A percentile compares a stretch with the other conserved stretches of the same genome.
phyloP scores from a whole-genome alignment of 108 stramenopile genomes.

The Pseudonitzschia multistriata region DNA sequence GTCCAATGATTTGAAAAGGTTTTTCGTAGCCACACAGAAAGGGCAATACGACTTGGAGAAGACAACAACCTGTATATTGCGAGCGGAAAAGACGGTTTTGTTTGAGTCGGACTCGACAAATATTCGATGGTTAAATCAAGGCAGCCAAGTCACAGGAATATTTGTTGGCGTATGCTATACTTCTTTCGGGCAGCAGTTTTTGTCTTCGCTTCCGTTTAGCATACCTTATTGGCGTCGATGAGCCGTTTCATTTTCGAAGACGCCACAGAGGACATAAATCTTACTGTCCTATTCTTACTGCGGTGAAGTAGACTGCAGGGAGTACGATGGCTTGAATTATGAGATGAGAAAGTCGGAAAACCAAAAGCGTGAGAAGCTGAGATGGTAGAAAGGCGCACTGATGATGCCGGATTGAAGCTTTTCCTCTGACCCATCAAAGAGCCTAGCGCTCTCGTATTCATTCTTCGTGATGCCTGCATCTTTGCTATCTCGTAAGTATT shows the following conservation, averaged over 20 bases:
- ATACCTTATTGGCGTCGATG: slow-evolving; percentile 31
- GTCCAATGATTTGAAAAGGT: slow-evolving; percentile 48
- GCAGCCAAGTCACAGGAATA: too few species aligned
- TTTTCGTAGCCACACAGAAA: slow-evolving; percentile 67
- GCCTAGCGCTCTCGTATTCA: too few species aligned
- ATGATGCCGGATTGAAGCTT: too few species aligned
- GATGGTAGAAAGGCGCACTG: too few species aligned
- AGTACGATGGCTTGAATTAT: not conserved
- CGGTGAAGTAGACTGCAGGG: not conserved
- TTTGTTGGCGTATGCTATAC: too few species aligned
- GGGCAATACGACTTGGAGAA: slow-evolving; percentile 78
- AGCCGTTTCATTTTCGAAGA: not conserved
- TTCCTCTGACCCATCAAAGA: too few species aligned
- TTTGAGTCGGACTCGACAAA: not conserved
- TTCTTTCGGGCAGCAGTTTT: too few species aligned
- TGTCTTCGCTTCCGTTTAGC: not conserved
- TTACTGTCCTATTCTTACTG: not conserved
- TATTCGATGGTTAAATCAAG: not conserved
- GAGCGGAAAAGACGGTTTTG: not conserved
- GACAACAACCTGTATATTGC: slow-evolving; percentile 27
- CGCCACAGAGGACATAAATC: not conserved
- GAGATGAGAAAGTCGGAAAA: not conserved
- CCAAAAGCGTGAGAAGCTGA: too few species aligned
- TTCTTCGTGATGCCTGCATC: too few species aligned
- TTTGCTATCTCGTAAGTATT: too few species aligned